A percentile compares a stretch with the other conserved stretches of the same genome.
These are phyloP conservation scores for Dendrocalamus sinicus DNA, from an alignment of 176 grass and related monocot species.

Conservation along the genomic window DNA sequence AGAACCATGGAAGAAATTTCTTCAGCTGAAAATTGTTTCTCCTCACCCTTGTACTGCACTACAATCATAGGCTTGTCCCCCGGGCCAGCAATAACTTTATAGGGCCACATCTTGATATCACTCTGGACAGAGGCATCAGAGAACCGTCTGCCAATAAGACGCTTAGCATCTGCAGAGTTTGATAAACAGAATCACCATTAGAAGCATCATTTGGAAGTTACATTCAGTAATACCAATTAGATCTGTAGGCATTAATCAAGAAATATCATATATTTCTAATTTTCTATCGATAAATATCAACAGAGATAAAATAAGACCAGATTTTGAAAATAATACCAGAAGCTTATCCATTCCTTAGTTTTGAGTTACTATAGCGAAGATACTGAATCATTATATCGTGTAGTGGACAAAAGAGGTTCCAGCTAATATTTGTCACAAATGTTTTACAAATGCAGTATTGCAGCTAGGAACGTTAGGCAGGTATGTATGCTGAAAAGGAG, in stretches of 20 bases:
- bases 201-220: background rate
- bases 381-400: background rate
- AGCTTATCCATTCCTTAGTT: background rate
- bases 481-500: background rate
- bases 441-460: background rate
- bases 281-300: background rate
- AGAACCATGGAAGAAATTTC: conserved; percentile 64
- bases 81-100: conserved; percentile 52
- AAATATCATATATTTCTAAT: background rate
- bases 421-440: background rate
- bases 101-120: conserved; percentile 59
- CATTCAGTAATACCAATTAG: background rate
- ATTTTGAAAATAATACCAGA: background rate
- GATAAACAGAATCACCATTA: conserved; percentile 4
- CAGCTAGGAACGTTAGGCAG: background rate
- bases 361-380: background rate
- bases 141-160: conserved; percentile 59
- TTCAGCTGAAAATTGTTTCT: conserved; percentile 53
- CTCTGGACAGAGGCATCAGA: conserved; percentile 54
- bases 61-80: conserved; percentile 59
- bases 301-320: background rate
- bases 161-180: conserved; percentile 54
- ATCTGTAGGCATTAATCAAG: background rate
- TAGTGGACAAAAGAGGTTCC: too few species aligned
- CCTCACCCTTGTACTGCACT: conserved; percentile 66